A percentile compares a stretch with the other conserved stretches of the same genome.
Evolutionary conservation across 306 rosid genomes (phyloP).

Genomic region (Cicer cuneatum): DNA sequence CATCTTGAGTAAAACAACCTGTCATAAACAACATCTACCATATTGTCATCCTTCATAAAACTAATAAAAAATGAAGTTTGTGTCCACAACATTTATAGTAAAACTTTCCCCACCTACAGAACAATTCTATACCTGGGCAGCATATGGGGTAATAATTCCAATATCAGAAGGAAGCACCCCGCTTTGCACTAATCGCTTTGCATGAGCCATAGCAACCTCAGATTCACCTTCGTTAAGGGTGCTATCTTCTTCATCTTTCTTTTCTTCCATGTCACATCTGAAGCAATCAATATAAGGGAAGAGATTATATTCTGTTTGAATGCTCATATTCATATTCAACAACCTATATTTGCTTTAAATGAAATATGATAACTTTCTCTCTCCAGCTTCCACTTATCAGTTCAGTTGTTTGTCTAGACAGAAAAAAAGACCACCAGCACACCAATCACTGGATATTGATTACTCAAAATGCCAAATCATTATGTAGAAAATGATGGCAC

Average conservation of each 20-base stretch:
- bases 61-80: conserved; percentile 28
- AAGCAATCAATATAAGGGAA: conserved; percentile 48
- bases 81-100: conserved; percentile 4
- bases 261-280: conserved; percentile 98
- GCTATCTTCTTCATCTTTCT: conserved; percentile 98
- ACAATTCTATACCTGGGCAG: conserved; percentile 77
- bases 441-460: conserved; percentile 20
- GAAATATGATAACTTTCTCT: conserved; percentile 26
- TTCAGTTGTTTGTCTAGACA: conserved; percentile 15
- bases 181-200: conserved; percentile 78
- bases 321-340: conserved; percentile 12
- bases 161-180: conserved; percentile 92
- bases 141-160: conserved; percentile 95
- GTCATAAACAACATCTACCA: conserved; percentile 42
- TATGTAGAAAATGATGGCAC: conserved; percentile 24
- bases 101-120: conserved; percentile 38
- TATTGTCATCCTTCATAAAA: conserved; percentile 34
- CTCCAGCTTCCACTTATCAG: conserved; percentile 23
- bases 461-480: conserved; percentile 34
- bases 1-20: conserved; percentile 86
- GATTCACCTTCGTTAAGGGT: conserved; percentile 96
- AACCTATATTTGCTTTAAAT: conserved; percentile 26
- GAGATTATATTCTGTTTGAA: conserved; percentile 21
- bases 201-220: conserved; percentile 87
- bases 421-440: background rate